A percentile compares a stretch with the other conserved stretches of the same genome.
Evolutionary conservation across 1,284 basidiomycete genomes (phyloP).

Genomic region (Malassezia japonica): DNA sequence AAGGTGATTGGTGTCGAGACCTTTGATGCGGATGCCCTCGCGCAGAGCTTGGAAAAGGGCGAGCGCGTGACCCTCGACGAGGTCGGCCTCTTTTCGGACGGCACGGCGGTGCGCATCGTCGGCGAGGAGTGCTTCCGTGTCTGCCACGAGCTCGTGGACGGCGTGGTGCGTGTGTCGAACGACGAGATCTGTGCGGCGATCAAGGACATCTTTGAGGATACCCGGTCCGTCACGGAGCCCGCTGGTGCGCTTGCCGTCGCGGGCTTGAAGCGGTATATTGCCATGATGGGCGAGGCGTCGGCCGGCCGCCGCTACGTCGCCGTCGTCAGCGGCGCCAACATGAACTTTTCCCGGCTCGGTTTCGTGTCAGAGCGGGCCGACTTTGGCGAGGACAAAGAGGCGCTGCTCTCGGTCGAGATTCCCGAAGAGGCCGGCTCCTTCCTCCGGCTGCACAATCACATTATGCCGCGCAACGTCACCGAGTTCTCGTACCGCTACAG

Average conservation of each 20-base stretch:
- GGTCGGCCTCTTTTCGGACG: slow-evolving; percentile 92
- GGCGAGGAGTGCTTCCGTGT: slow-evolving; percentile 91
- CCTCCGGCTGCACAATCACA: slow-evolving; percentile 70
- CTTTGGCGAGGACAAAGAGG: slow-evolving; percentile 88
- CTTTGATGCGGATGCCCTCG: slow-evolving; percentile 86
- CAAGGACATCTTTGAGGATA: slow-evolving; percentile 86
- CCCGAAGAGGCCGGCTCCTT: slow-evolving; percentile 89
- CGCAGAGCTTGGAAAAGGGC: slow-evolving; percentile 57
- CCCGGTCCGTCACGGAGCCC: slow-evolving; percentile 63
- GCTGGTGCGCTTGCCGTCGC: slow-evolving; percentile 91
- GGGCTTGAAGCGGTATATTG: slow-evolving; percentile 79
- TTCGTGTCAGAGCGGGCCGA: slow-evolving; percentile 97
- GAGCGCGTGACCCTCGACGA: slow-evolving; percentile 71
- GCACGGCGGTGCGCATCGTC: slow-evolving; percentile 95
- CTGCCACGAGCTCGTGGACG: slow-evolving; percentile 75
- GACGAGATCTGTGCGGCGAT: slow-evolving; percentile 98
- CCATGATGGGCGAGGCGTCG: slow-evolving; percentile 68
- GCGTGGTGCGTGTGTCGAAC: slow-evolving; percentile 74
- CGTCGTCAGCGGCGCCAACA: slow-evolving; percentile 90
- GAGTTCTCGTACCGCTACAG: slow-evolving; percentile 87
- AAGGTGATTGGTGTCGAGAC: slow-evolving; percentile 91
- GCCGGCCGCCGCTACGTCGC: slow-evolving; percentile 79
- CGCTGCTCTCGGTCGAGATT: slow-evolving; percentile 80
- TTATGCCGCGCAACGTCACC: slow-evolving; percentile 85
- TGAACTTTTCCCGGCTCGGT: slow-evolving; percentile 92